Percentiles rank a stretch among this genome's conserved stretches.
Conservation (phyloP, 352 stramenopile species). For the Pythium aristosporum region DNA sequence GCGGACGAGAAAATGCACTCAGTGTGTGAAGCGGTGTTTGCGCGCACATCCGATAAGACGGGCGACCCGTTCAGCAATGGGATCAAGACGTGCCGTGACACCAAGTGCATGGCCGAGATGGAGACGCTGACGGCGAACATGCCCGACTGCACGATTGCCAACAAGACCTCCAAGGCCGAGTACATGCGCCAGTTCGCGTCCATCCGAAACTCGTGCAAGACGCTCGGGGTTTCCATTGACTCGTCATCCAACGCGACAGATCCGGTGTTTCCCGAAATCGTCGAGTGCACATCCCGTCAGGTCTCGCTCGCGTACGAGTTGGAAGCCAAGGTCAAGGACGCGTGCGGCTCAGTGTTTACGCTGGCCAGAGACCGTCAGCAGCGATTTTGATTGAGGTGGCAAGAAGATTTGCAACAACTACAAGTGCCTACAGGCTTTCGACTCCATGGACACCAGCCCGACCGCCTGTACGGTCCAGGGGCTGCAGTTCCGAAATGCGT, state of each 20-base stretch:
- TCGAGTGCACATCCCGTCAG: neutral
- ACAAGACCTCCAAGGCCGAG: neutral
- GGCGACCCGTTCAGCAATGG: neutral
- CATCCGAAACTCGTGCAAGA: neutral
- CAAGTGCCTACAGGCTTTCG: neutral
- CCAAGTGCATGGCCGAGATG: neutral
- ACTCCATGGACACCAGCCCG: too few species aligned
- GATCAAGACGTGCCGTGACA: neutral
- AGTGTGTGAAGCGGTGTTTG: neutral
- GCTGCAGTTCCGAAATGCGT: neutral
- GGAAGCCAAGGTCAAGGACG: neutral
- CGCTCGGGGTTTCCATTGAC: too few species aligned
- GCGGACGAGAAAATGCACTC: neutral
- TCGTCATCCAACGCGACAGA: too few species aligned
- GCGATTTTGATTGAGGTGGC: neutral
- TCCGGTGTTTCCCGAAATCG: neutral
- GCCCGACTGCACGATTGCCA: neutral
- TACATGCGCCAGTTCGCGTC: neutral
- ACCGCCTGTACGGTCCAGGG: too few species aligned
- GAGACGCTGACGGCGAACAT: neutral
- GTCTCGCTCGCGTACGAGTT: neutral
- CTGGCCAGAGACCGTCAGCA: neutral
- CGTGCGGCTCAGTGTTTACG: neutral
- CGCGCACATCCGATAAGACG: neutral
- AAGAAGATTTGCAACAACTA: neutral